A percentile compares a stretch with the other conserved stretches of the same genome.
These are phyloP conservation scores for Tolypocladium nubicola DNA, from an alignment of 2,329 filamentous ascomycete genomes.

Conservation along the genomic window DNA sequence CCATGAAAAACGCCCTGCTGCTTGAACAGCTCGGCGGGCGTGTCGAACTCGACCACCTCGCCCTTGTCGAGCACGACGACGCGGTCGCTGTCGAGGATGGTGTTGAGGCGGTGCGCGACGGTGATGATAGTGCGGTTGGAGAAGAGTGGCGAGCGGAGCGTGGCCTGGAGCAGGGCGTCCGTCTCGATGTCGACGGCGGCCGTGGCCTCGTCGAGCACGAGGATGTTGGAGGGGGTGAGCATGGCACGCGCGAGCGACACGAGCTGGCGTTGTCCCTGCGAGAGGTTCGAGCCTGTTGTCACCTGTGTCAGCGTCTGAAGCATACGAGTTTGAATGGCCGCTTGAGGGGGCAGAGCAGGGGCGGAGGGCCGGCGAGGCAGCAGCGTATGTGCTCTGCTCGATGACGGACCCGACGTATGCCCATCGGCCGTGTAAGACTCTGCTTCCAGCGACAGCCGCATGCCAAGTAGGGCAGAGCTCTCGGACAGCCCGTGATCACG, in stretches of 20 bases:
- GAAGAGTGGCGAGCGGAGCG: constrained; percentile 58
- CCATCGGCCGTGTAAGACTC: background rate
- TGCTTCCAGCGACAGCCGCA: background rate
- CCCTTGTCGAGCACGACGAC: constrained; percentile 92
- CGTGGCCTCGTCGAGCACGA: constrained; percentile 94
- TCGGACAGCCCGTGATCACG: background rate
- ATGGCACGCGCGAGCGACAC: constrained; percentile 88
- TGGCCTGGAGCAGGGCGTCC: constrained; percentile 54
- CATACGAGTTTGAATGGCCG: background rate
- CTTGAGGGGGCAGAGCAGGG: background rate
- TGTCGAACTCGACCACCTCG: constrained; percentile 85
- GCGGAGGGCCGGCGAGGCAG: background rate
- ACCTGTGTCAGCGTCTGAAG: background rate
- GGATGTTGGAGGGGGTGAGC: constrained; percentile 90
- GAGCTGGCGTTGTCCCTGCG: constrained; percentile 88
- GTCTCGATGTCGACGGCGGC: constrained; percentile 62
- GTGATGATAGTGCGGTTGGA: constrained; percentile 93
- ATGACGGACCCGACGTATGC: background rate
- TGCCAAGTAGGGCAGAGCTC: background rate
- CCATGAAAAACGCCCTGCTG: constrained; percentile 74
- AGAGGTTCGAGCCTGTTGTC: constrained; percentile 73
- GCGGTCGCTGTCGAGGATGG: constrained; percentile 78
- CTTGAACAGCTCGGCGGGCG: constrained; percentile 66
- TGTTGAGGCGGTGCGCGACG: constrained; percentile 96
- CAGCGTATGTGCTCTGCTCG: background rate